Evolutionary conservation across 2,329 filamentous ascomycete genomes (phyloP), one percentile per base, ranked within the genome.

Genomic region (Eutypa lata): DNA sequence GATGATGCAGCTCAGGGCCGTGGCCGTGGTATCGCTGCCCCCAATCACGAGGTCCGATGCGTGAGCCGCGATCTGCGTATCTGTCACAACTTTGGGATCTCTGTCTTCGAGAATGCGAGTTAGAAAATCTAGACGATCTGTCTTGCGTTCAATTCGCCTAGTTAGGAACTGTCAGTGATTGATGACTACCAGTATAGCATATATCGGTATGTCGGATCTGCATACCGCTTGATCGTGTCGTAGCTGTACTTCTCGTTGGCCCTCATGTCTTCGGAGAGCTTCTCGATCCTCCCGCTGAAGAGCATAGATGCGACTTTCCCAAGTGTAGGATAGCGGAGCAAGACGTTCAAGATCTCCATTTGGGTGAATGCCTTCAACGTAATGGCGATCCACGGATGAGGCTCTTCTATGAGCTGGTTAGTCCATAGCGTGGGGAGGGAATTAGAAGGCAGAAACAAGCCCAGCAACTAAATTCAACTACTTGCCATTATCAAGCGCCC

Each of bases 21-120:
- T 57, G 1, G 60, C 53, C 7, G 56, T 59, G 1, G 61, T 62
- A 6, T 62, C 59, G 16, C 56, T 60, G 13, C 60, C 61, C 0
- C 63, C 63, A 22, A 62, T 51, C 2, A 67, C 59, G 19, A 66
- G 58, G 33, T 65, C 64, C 1, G 57, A 64, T 5, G 63, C 49
- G 42, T 66, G 65, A 2, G 65, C 62, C 2, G 62, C 63, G 2
- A 67, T 53, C 48, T 67, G 63, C 8, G 54, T 33, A 24, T 60
- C 61, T 3, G 63, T 58, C 2, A 61, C 52, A 7, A 21, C 26
- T 7, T 56, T 53, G 10, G 49, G 24, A 24, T 60, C 54, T 24
- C 59, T 42, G 19, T 60, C 42, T 42, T 62, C 52, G 2, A 66
- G 49, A 18, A 65, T 56, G 8, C 57, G 56, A 10, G 62, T 62